phyloP scores from a whole-genome alignment of 345 rosid species.

The Dipteronia dyeriana region DNA sequence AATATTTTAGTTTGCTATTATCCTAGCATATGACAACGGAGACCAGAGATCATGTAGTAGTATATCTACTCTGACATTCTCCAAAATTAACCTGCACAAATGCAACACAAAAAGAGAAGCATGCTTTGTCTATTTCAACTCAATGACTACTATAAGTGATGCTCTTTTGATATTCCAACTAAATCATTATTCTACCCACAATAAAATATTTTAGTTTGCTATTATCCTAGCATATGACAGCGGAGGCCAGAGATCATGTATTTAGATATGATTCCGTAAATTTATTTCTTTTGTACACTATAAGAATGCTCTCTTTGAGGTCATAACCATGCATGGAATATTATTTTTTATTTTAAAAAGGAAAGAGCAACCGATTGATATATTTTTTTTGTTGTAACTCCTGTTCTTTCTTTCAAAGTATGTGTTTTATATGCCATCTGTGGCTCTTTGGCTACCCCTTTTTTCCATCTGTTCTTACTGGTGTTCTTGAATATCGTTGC shows the following conservation, averaged over 20 bases:
- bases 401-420: not conserved
- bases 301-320: too few species aligned
- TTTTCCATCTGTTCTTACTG: constrained; percentile 16
- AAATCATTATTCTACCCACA: too few species aligned
- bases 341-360: not conserved
- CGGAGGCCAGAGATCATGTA: not conserved
- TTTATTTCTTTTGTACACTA: not conserved
- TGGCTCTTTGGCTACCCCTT: constrained; percentile 17
- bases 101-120: not conserved
- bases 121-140: not conserved
- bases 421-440: not conserved
- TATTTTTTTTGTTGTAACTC: not conserved
- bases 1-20: too few species aligned
- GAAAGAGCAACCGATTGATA: not conserved
- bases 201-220: too few species aligned
- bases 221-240: too few species aligned
- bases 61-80: not conserved
- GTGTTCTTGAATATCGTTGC: constrained; percentile 20
- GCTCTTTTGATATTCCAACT: too few species aligned
- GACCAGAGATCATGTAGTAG: not conserved
- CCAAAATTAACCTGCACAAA: not conserved
- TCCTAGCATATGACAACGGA: too few species aligned
- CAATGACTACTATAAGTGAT: not conserved
- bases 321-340: too few species aligned
- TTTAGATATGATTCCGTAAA: not conserved